These are phyloP conservation scores for Xylariaceae sp. DNA, from an alignment of 2,329 filamentous ascomycete species.

Conservation along the genomic window DNA sequence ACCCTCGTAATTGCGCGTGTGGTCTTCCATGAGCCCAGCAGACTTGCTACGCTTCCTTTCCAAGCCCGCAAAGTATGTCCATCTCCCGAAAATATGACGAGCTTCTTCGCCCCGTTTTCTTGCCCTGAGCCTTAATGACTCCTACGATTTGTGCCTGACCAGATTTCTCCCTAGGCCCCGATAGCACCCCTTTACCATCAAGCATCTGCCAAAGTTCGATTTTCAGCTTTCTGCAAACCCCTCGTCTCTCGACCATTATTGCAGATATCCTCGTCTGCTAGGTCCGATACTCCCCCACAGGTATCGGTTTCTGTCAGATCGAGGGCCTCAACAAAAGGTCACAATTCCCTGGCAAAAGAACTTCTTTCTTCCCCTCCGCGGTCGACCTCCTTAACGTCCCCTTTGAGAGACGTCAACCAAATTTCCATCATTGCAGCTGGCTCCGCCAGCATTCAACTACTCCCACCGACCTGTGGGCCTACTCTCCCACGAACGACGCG, in stretches of 20 bases:
- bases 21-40: slow-evolving; percentile 81
- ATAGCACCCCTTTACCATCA: slow-evolving; percentile 44
- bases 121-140: slow-evolving; percentile 1
- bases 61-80: slow-evolving; percentile 82
- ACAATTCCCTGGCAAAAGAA: slow-evolving; percentile 85
- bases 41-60: slow-evolving; percentile 90
- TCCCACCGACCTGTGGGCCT: slow-evolving; percentile 78
- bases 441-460: slow-evolving; percentile 72
- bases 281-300: slow-evolving; percentile 75
- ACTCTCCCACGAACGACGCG: slow-evolving; percentile 94
- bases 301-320: slow-evolving; percentile 79
- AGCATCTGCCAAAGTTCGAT: too few species aligned
- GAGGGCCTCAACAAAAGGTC: slow-evolving; percentile 59
- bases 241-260: slow-evolving; percentile 19
- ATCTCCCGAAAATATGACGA: too few species aligned
- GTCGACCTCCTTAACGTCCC: slow-evolving; percentile 89
- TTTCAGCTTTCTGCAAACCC: neutral
- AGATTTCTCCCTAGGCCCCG: slow-evolving; percentile 42
- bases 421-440: slow-evolving; percentile 64
- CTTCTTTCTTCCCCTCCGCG: slow-evolving; percentile 77
- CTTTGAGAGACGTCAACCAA: slow-evolving; percentile 58
- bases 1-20: slow-evolving; percentile 17
- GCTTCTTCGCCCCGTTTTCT: too few species aligned
- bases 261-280: slow-evolving; percentile 71
- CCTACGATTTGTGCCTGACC: slow-evolving; percentile 2